Evolutionary conservation across 768 basidiomycete genomes (phyloP).

Genomic region (Amanita thiersii): DNA sequence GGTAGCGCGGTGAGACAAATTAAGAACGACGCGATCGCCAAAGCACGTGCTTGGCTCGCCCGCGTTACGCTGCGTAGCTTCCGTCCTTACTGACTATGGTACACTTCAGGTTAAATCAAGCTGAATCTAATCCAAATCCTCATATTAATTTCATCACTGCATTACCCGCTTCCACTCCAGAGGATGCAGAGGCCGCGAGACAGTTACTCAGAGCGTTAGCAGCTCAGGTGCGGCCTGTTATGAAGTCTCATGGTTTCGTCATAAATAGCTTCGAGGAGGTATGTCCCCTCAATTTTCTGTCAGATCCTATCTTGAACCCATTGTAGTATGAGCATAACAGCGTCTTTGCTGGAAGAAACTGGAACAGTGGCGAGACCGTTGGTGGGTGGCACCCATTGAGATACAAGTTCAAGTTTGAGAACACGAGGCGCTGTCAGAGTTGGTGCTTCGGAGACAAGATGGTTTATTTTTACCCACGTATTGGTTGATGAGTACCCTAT

Average conservation of each 20-base stretch:
- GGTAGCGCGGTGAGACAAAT: background rate
- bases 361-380: constrained; percentile 77
- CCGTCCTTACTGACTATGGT: constrained; percentile 39
- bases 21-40: background rate
- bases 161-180: constrained; percentile 32
- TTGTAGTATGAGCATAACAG: constrained; percentile 67
- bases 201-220: constrained; percentile 73
- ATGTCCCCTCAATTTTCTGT: constrained; percentile 6
- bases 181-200: constrained; percentile 52
- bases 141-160: constrained; percentile 70
- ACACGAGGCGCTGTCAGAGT: constrained; percentile 37
- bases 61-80: background rate
- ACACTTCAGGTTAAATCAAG: constrained; percentile 64
- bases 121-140: constrained; percentile 65
- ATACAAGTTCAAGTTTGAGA: background rate
- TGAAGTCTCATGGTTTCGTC: constrained; percentile 70
- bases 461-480: constrained; percentile 56
- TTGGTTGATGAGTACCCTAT: constrained; percentile 70
- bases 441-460: constrained; percentile 57
- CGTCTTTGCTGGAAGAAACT: constrained; percentile 79
- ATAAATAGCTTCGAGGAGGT: constrained; percentile 85
- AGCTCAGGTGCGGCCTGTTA: constrained; percentile 76
- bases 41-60: background rate
- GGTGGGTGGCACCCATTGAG: constrained; percentile 30
- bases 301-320: background rate